Percentiles rank a stretch among this genome's conserved stretches.
These are phyloP conservation scores for Acanthamoeba sp. DNA, from an alignment of 208 protist genomes.

Conservation along the genomic window DNA sequence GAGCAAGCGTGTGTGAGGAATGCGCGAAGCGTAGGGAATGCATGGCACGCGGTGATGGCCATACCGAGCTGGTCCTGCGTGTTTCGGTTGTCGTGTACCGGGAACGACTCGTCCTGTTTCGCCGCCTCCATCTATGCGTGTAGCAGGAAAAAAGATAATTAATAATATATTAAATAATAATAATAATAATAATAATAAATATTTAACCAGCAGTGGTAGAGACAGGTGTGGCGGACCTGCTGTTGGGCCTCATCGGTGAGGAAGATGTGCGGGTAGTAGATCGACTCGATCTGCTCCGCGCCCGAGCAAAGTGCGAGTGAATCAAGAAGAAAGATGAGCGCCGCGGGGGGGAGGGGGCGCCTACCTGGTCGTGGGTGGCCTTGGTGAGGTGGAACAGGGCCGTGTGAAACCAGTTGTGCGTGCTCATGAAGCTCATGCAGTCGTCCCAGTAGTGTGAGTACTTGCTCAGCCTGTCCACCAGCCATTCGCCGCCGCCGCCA, in stretches of 20 bases:
- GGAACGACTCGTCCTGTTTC: neutral
- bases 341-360: neutral
- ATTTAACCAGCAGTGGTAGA: too few species aligned
- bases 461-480: conserved; percentile 40
- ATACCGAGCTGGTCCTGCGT: conserved; percentile 56
- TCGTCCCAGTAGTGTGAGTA: conserved; percentile 38
- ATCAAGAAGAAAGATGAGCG: neutral
- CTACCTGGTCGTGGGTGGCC: neutral
- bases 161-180: too few species aligned
- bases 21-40: neutral
- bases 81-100: conserved; percentile 40
- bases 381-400: conserved; percentile 44
- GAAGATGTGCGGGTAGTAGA: conserved; percentile 55
- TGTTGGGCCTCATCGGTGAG: conserved; percentile 11
- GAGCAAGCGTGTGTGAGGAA: neutral
- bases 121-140: neutral
- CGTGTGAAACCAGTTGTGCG: conserved; percentile 67
- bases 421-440: conserved; percentile 67
- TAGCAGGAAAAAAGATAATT: too few species aligned
- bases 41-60: neutral
- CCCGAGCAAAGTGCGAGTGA: neutral
- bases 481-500: too few species aligned
- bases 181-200: too few species aligned
- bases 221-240: too few species aligned
- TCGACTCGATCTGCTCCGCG: neutral